phyloP scores from a whole-genome alignment of 768 basidiomycete genomes.

The Podaxis sp. region DNA sequence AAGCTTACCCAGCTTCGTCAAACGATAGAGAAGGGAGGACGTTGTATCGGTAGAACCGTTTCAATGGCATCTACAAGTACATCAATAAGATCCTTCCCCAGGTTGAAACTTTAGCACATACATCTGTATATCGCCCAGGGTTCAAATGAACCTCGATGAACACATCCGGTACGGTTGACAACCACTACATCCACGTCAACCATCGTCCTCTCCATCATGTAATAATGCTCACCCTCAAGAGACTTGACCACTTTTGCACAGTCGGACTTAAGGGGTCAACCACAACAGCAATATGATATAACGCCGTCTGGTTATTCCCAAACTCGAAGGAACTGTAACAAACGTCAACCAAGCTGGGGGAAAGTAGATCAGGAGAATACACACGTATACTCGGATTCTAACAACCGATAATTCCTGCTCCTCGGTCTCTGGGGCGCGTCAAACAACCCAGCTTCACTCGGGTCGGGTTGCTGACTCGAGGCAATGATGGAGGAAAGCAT shows the following conservation, averaged over 20 bases:
- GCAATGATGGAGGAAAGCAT: slow-evolving; percentile 73
- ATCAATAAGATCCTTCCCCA: background rate
- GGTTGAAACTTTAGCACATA: slow-evolving; percentile 29
- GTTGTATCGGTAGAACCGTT: slow-evolving; percentile 88
- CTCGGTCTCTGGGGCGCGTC: slow-evolving; percentile 63
- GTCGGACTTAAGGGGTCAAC: slow-evolving; percentile 84
- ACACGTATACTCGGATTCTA: slow-evolving; percentile 68
- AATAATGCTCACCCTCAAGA: slow-evolving; percentile 59
- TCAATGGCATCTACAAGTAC: slow-evolving; percentile 73
- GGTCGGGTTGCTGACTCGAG: slow-evolving; percentile 69
- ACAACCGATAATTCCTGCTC: slow-evolving; percentile 53
- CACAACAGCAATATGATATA: slow-evolving; percentile 69
- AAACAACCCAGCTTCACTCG: slow-evolving; percentile 70
- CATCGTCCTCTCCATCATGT: too few relatives aligned
- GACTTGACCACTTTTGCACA: slow-evolving; percentile 83
- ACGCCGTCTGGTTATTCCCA: slow-evolving; percentile 67
- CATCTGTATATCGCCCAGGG: slow-evolving; percentile 68
- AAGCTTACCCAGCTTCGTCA: slow-evolving; percentile 66
- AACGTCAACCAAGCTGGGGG: slow-evolving; percentile 1
- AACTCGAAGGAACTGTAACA: slow-evolving; percentile 59
- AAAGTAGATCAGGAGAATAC: slow-evolving; percentile 25
- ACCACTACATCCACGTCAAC: slow-evolving; percentile 47
- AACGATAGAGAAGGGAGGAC: slow-evolving; percentile 58
- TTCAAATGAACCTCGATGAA: slow-evolving; percentile 80
- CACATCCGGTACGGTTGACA: slow-evolving; percentile 59